These are phyloP conservation scores for Parasitella parasitica DNA, from an alignment of 371 early-diverging fungal species.

Conservation along the genomic window DNA sequence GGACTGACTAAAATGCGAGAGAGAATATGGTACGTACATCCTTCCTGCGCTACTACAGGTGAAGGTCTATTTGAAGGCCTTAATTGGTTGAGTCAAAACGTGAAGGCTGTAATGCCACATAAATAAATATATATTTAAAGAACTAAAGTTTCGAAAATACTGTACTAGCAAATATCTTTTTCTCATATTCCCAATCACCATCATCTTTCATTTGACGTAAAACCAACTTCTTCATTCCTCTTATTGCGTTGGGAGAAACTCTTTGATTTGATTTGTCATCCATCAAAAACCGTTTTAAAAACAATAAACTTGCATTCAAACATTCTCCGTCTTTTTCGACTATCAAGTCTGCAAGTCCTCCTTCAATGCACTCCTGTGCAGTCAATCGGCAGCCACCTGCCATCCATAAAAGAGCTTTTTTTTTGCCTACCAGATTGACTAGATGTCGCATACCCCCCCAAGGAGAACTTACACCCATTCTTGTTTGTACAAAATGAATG, in stretches of 20 bases:
- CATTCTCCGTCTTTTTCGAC: slow-evolving; percentile 25
- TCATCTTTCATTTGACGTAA: slow-evolving; percentile 20
- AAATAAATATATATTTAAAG: neutral
- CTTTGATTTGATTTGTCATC: slow-evolving; percentile 14
- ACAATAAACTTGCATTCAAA: slow-evolving; percentile 24
- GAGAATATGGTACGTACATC: slow-evolving; percentile 84
- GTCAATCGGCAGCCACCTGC: slow-evolving; percentile 42
- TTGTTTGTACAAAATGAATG: slow-evolving; percentile 65
- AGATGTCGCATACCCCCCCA: slow-evolving; percentile 64
- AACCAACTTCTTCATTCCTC: slow-evolving; percentile 50
- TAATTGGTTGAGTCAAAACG: slow-evolving; percentile 87
- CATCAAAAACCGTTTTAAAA: slow-evolving; percentile 19
- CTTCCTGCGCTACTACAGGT: slow-evolving; percentile 84
- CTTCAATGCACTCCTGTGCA: slow-evolving; percentile 28
- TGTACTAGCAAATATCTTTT: slow-evolving; percentile 28
- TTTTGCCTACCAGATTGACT: slow-evolving; percentile 51
- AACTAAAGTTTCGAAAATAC: slow-evolving; percentile 3
- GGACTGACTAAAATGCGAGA: slow-evolving; percentile 76
- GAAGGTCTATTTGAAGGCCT: slow-evolving; percentile 89
- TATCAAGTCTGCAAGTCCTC: slow-evolving; percentile 44
- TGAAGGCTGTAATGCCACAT: slow-evolving; percentile 42
- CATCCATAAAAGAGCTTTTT: slow-evolving; percentile 52
- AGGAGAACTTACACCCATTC: slow-evolving; percentile 67
- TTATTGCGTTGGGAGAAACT: slow-evolving; percentile 39
- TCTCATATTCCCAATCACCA: slow-evolving; percentile 33